Evolutionary conservation across 2,329 filamentous ascomycete genomes (phyloP).

Genomic region (Calonectria henricotiae): DNA sequence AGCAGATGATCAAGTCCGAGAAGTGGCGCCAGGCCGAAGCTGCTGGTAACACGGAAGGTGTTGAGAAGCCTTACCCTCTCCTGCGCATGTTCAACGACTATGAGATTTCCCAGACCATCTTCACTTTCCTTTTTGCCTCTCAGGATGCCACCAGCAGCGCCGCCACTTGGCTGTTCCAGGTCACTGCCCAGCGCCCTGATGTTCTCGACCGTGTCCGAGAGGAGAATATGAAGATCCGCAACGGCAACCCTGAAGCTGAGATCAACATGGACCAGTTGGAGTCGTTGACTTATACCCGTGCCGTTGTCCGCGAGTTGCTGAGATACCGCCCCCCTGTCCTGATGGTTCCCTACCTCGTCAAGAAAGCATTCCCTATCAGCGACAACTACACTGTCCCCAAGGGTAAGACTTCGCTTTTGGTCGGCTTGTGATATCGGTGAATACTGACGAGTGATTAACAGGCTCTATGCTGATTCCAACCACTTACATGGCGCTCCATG

Average conservation of each 20-base stretch:
- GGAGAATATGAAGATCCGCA: constrained; percentile 86
- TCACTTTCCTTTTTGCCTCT: constrained; percentile 97
- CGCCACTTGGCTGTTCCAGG: constrained; percentile 95
- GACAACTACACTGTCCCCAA: constrained; percentile 93
- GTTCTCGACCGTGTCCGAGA: constrained; percentile 91
- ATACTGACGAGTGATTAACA: constrained; percentile 51
- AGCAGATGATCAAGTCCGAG: constrained; percentile 88
- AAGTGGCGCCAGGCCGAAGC: constrained; percentile 85
- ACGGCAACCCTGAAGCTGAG: constrained; percentile 80
- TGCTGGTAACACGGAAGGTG: constrained; percentile 78
- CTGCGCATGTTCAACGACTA: constrained; percentile 91
- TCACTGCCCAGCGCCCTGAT: constrained; percentile 94
- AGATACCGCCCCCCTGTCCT: constrained; percentile 96
- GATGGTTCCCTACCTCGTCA: constrained; percentile 95
- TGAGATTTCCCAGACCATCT: constrained; percentile 93
- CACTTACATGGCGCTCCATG: constrained; percentile 90
- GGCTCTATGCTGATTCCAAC: constrained; percentile 96
- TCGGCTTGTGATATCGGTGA: background rate
- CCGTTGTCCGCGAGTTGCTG: constrained; percentile 91
- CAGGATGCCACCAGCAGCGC: constrained; percentile 97
- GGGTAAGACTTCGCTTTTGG: constrained; percentile 66
- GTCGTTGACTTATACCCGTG: constrained; percentile 89
- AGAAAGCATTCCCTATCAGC: constrained; percentile 95
- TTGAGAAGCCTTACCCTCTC: constrained; percentile 86
- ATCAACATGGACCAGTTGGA: constrained; percentile 91